phyloP scores from a whole-genome alignment of 345 rosid genomes.

The Rhodamnia argentea region DNA sequence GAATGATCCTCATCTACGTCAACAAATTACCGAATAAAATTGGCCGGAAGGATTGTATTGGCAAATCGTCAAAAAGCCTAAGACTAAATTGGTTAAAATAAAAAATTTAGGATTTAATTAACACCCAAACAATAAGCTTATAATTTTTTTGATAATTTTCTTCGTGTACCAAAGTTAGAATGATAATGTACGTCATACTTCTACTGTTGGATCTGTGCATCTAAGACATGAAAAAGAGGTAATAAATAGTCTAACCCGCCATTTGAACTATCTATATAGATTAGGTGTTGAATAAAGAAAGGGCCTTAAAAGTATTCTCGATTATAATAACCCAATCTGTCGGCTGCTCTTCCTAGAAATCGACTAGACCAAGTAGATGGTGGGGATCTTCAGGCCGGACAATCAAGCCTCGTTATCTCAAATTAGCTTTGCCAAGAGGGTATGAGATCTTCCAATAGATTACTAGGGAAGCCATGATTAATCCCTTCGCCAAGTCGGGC shows the following conservation, averaged over 20 bases:
- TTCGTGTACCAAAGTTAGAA: background rate
- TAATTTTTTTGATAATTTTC: background rate
- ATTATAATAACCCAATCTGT: background rate
- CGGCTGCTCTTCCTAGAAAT: background rate
- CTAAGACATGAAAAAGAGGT: background rate
- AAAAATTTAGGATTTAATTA: rapidly evolving
- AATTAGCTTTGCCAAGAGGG: background rate
- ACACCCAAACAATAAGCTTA: background rate
- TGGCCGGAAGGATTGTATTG: rapidly evolving
- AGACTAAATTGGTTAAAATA: background rate
- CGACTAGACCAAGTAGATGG: background rate
- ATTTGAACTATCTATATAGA: background rate
- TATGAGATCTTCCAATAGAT: background rate
- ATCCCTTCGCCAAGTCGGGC: background rate
- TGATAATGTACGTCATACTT: background rate
- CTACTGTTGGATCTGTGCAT: background rate
- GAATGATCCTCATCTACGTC: rapidly evolving
- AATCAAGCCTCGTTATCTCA: background rate
- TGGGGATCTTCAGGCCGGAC: background rate
- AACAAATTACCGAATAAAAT: background rate
- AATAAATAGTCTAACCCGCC: background rate
- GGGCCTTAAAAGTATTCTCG: background rate
- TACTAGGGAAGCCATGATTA: background rate
- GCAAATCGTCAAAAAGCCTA: background rate
- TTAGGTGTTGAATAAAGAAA: background rate